A percentile compares a stretch with the other conserved stretches of the same genome.
These are phyloP conservation scores for Lyophyllum decastes DNA, from an alignment of 768 basidiomycete species.

Conservation along the genomic window DNA sequence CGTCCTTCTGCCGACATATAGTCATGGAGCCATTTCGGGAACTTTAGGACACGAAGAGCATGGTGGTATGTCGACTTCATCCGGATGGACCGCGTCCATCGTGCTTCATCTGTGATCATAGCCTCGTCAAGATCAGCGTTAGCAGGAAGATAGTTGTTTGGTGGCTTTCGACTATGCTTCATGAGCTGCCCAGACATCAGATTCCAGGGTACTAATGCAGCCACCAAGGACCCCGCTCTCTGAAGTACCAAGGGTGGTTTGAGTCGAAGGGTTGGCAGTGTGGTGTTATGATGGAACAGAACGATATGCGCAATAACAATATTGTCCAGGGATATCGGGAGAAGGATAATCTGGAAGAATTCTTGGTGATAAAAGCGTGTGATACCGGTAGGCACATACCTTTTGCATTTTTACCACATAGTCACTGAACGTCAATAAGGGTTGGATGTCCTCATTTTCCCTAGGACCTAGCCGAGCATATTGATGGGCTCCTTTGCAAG, in stretches of 20 bases:
- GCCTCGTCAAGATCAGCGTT: conserved; percentile 20
- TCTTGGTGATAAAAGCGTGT: conserved; percentile 2
- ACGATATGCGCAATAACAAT: conserved; percentile 53
- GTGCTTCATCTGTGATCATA: conserved; percentile 13
- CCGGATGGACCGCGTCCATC: conserved; percentile 25
- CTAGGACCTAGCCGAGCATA: conserved; percentile 49
- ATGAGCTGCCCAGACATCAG: conserved; percentile 34
- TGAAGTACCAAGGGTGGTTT: conserved; percentile 41
- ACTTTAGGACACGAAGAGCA: conserved; percentile 44
- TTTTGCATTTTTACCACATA: conserved; percentile 50
- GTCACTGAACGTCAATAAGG: conserved; percentile 39
- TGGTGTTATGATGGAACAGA: conserved; percentile 47
- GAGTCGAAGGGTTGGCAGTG: conserved; percentile 36
- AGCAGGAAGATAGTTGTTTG: conserved; percentile 12
- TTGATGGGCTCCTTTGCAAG: conserved; percentile 53
- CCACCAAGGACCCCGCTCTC: conserved; percentile 34
- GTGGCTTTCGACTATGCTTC: conserved; percentile 26
- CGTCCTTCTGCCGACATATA: conserved; percentile 37
- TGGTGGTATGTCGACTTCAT: conserved; percentile 32
- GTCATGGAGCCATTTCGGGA: conserved; percentile 50
- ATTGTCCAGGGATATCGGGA: conserved; percentile 48
- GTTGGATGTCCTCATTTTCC: conserved; percentile 37
- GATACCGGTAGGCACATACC: conserved; percentile 34
- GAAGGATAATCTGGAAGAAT: conserved; percentile 44
- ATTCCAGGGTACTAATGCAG: conserved; percentile 50